phyloP scores from a whole-genome alignment of 1,139 yeast genomes.

The Meyerozyma guilliermondii region DNA sequence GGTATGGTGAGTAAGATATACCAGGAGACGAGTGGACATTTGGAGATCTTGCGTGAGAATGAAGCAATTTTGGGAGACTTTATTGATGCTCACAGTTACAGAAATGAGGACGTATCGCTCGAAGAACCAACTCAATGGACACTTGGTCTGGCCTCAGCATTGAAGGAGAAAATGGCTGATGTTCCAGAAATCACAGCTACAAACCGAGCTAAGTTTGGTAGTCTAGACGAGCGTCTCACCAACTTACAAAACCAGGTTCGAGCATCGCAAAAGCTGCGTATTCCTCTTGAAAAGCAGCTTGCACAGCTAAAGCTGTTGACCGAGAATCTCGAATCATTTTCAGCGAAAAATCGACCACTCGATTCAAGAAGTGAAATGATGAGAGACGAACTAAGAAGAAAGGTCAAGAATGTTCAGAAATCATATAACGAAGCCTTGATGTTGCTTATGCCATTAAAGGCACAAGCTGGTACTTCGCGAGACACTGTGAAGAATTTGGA shows the following conservation, averaged over 20 bases:
- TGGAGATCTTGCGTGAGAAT: not conserved
- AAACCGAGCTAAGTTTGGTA: not conserved
- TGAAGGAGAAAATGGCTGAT: not conserved
- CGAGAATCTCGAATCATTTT: not conserved
- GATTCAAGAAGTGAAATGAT: slow-evolving; percentile 4
- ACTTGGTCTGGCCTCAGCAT: not conserved
- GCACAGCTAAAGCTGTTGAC: not conserved
- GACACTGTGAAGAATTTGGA: not conserved
- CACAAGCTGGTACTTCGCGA: not conserved
- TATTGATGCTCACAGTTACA: not conserved
- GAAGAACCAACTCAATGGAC: not conserved
- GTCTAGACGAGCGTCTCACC: not conserved
- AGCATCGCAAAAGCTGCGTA: not conserved
- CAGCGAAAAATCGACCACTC: not conserved
- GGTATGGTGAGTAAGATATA: not conserved
- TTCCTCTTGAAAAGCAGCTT: not conserved
- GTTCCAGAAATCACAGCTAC: not conserved
- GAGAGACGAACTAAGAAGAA: slow-evolving; percentile 6
- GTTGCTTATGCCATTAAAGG: slow-evolving; percentile 9
- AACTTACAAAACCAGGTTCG: not conserved
- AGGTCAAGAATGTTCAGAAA: slow-evolving; percentile 7
- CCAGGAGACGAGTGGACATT: not conserved
- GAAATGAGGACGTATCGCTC: not conserved
- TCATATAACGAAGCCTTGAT: slow-evolving; percentile 7
- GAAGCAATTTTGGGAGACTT: not conserved